Conservation (phyloP, 495 filamentous ascomycete genomes). For the Tetracladium setigerum region DNA sequence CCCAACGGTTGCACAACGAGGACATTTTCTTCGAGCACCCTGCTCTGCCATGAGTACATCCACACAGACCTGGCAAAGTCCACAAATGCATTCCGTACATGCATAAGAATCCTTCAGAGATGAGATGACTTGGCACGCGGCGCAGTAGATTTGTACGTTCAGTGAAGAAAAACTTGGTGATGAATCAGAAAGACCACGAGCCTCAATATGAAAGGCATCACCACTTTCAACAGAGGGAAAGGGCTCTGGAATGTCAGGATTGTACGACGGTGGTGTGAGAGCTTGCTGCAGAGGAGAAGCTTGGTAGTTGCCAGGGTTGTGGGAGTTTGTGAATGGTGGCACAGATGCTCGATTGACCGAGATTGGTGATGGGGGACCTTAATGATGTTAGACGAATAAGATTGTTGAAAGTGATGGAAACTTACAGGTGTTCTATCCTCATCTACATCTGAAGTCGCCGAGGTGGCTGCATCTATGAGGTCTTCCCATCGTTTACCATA, state of each 20-base stretch:
- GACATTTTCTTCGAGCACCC: constrained; percentile 53
- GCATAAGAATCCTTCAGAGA: constrained; percentile 75
- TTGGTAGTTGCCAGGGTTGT: constrained; percentile 66
- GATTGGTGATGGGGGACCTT: constrained; percentile 63
- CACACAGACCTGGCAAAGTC: constrained; percentile 79
- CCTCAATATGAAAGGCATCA: constrained; percentile 58
- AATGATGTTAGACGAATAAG: constrained; percentile 20
- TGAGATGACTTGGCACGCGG: constrained; percentile 67
- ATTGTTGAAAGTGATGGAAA: constrained; percentile 13
- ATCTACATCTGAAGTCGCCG: constrained; percentile 86
- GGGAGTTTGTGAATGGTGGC: constrained; percentile 54
- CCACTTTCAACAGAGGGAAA: constrained; percentile 79
- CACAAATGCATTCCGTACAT: constrained; percentile 91
- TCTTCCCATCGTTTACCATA: constrained; percentile 92
- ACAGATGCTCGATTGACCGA: constrained; percentile 67
- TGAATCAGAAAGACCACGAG: constrained; percentile 42
- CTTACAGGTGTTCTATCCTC: constrained; percentile 74
- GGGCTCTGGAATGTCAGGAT: constrained; percentile 57
- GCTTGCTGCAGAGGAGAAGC: constrained; percentile 82
- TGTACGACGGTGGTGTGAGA: constrained; percentile 71
- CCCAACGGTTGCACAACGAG: constrained; percentile 57
- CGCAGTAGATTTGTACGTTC: constrained; percentile 81
- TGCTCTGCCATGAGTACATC: constrained; percentile 63
- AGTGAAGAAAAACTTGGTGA: constrained; percentile 47
- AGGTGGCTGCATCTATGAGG: constrained; percentile 83